Base-by-base conservation (phyloP, 2,329 filamentous ascomycete species). In the Hypocreales sp. region DNA sequence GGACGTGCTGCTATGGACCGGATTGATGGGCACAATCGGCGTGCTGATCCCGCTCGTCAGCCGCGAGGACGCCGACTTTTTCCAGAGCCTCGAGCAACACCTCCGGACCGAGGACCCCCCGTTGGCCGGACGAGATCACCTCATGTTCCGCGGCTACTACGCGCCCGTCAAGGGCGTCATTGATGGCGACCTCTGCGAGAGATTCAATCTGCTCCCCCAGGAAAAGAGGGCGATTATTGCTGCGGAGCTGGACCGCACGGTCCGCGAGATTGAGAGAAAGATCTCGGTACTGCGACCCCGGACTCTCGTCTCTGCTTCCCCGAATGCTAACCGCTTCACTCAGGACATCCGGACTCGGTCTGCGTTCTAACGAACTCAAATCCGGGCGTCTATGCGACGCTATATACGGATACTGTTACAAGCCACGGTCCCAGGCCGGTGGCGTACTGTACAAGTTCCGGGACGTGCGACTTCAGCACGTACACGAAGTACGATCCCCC, bases 151-250 rank as follows among this genome's bases (percentile, higher is more conserved):
- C 36, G 76, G 84, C 37, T 98, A 95, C 55, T 98, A 95, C 50
- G 83, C 82, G 6, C 92, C 90, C 1, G 83, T 92, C 22, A 98
- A 98, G 64, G 86, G 86, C 7, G 75, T 92, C 16, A 93, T 99
- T 42, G 90, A 99, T 53, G 90, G 90, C 16, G 90, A 99, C 55
- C 61, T 99, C 22, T 93, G 90, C 44, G 90, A 99, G 61, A 71
- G 84, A 40, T 98, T 83, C 54, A 72, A 83, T 32, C 58, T 90
- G 33, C 61, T 98, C 34, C 67, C 79, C 15, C 79, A 76, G 40
- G 87, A 94, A 44, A 86, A 82, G 61, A 93, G 94, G 64, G 75
- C 83, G 54, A 84, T 86, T 71, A 92, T 98, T 58, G 87, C 87
- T 3, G 84, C 70, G 27, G 87, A 95, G 53, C 55, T 95, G 40